These are phyloP conservation scores for Vaccinium darrowii DNA, from an alignment of 148 eudicot species.

Conservation along the genomic window DNA sequence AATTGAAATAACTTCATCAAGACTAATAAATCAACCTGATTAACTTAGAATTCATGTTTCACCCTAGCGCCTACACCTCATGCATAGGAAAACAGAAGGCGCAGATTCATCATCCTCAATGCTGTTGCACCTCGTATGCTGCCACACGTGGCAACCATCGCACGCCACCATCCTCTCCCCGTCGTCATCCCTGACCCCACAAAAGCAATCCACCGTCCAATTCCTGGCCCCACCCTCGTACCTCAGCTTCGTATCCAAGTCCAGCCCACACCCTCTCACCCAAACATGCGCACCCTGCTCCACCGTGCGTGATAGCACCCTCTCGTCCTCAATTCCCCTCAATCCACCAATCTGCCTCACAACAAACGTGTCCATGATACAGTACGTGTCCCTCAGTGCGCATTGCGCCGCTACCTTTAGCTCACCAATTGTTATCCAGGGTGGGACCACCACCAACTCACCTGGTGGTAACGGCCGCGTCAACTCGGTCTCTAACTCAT, in stretches of 20 bases:
- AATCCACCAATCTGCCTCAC: conserved; percentile 42
- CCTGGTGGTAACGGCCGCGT: conserved; percentile 34
- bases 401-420: conserved; percentile 31
- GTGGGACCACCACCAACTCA: conserved; percentile 32
- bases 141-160: conserved; percentile 8
- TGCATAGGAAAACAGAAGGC: background rate
- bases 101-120: conserved; percentile 8
- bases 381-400: conserved; percentile 37
- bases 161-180: conserved; percentile 8
- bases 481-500: conserved; percentile 37
- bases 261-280: conserved; percentile 45
- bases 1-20: too few species aligned
- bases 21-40: background rate
- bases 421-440: conserved; percentile 26
- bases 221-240: conserved; percentile 27
- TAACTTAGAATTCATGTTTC: background rate
- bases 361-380: conserved; percentile 36
- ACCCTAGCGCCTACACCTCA: background rate
- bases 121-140: conserved; percentile 1
- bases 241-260: conserved; percentile 34
- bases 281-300: conserved; percentile 34
- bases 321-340: conserved; percentile 28
- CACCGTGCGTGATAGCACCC: conserved; percentile 23
- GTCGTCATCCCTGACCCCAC: conserved; percentile 15
- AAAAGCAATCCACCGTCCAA: conserved; percentile 11